Base-by-base conservation (phyloP, 2,329 filamentous ascomycete species). In the Dactylonectria estremocensis region DNA sequence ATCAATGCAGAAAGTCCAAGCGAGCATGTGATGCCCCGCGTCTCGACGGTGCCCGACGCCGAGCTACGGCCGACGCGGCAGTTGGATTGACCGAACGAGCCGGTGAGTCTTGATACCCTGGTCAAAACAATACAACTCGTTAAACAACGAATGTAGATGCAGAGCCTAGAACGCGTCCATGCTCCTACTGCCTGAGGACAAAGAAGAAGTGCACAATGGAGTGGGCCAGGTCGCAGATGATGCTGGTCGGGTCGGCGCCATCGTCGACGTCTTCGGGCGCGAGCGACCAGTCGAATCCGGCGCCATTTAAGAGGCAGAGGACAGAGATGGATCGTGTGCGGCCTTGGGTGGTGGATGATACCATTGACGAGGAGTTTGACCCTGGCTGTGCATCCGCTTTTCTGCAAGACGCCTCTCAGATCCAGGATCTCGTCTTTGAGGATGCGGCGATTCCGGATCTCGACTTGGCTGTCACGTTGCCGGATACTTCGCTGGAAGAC, bases 1-100 rank as follows among this genome's bases (percentile, higher is more conserved):
- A 75, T 53, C 73, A 75, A 43, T 75, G 73, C 33, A 64, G 73
- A 7, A 71, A 58, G 53, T 75, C 73, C 8, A 75, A 75, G 64
- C 68, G 73, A 49, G 73, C 70, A 35, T 75, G 73, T 22, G 73
- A 75, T 58, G 73, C 73, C 28, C 66, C 73, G 46, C 70, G 66
- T n/a, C 24, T 71, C 6, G 58, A 68, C 18, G 52, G 67, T 9
- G 64, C 69, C 7, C 67, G 64, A 18, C 52, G 59, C 48, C 53
- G 43, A 28, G 50, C 63, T 35, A 43, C 55, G 45, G 49, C 31
- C 28, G 61, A 54, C 45, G 49, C 35, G 14, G 54, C 52, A 5
- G 58, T 53, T n/a, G 50, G 59, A 22, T 53, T 64, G 28, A 58
- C 56, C 28, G 70, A 70, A 22, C 49, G 65, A 46, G 33, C 63